Evolutionary conservation across 2,329 filamentous ascomycete species (phyloP), one percentile per base, ranked within the genome.

Genomic region (Colletotrichum lupini): DNA sequence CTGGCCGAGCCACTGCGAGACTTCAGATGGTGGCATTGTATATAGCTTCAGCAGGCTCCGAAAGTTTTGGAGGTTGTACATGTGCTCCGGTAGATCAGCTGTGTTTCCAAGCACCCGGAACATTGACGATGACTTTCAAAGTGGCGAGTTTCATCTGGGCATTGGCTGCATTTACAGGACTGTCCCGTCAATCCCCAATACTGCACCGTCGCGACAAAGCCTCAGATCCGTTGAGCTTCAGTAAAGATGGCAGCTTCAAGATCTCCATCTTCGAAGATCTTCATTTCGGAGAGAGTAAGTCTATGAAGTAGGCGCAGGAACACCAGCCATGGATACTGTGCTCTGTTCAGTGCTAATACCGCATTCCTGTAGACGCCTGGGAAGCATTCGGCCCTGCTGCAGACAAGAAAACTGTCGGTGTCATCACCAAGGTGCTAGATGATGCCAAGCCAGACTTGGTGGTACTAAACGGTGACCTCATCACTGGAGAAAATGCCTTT

Each of bases 381-480:
- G 81, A 83, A 37, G 75, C 78, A 26, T 89, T 84, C 83, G 82
- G 85, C 0, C 84, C 85, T 4, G 82, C 84, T 37, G 87, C 89
- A 73, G 92, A 94, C 79, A 78, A 85, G 72, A 88, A 89, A 64
- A 89, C 90, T 0, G 81, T 88, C 4, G 76, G 81, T 5, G 90
- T 93, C 0, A 89, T 94, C 76, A 85, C 86, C 62, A 81, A 83
- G 0, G 83, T 94, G 6, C 85, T 94, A 1, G 84, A 90, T 46
- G 80, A 79, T 0, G 92, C 68, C 2, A 76, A 79, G 0, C 87
- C 90, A 0, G 84, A 90, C 52, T 84, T 94, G 0, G 91, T 92
- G 0, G 89, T 94, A 0, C 80, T 94, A 32, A 94, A 94, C 67
- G 92, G 93, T 16, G 93, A 94, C 76, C 84, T 94, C 4, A 91